Conservation (phyloP, 306 rosid genomes). For the Cicer judaicum region DNA sequence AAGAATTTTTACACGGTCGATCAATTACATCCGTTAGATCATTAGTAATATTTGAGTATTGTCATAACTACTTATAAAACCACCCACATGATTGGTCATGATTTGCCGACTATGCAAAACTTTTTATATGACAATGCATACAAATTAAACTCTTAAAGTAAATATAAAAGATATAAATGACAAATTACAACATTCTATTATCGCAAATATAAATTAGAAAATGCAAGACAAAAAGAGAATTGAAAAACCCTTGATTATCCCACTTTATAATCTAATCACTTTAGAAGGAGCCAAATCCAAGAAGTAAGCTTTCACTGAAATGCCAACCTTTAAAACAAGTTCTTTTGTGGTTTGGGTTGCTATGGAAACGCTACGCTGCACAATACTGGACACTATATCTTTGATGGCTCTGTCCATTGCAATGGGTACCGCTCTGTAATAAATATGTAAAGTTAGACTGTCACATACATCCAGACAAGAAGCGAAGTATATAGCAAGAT, state of each 20-base stretch:
- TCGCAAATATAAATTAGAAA: slow-evolving; percentile 21
- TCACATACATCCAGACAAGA: slow-evolving; percentile 20
- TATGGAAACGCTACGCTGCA: slow-evolving; percentile 97
- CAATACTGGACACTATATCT: slow-evolving; percentile 82
- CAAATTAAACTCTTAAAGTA: not conserved
- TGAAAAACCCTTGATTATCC: slow-evolving; percentile 6
- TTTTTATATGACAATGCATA: no score
- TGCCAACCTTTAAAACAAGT: slow-evolving; percentile 89
- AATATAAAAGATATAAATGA: not conserved
- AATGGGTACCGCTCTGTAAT: slow-evolving; percentile 77
- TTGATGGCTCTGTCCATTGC: slow-evolving; percentile 98
- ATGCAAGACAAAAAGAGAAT: not conserved
- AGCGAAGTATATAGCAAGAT: slow-evolving; percentile 26
- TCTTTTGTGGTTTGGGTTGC: slow-evolving; percentile 99
- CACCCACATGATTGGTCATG: no score
- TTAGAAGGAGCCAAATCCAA: not conserved
- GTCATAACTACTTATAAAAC: no score
- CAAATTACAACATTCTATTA: slow-evolving; percentile 17
- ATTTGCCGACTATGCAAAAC: no score
- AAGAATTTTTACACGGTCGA: no score
- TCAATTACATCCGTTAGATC: no score
- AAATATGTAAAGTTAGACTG: slow-evolving; percentile 34
- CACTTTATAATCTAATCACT: not conserved
- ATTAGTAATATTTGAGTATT: no score
- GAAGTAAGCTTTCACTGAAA: slow-evolving; percentile 23